phyloP scores from a whole-genome alignment of 202 grass and related monocot genomes.

The Setaria viridis region DNA sequence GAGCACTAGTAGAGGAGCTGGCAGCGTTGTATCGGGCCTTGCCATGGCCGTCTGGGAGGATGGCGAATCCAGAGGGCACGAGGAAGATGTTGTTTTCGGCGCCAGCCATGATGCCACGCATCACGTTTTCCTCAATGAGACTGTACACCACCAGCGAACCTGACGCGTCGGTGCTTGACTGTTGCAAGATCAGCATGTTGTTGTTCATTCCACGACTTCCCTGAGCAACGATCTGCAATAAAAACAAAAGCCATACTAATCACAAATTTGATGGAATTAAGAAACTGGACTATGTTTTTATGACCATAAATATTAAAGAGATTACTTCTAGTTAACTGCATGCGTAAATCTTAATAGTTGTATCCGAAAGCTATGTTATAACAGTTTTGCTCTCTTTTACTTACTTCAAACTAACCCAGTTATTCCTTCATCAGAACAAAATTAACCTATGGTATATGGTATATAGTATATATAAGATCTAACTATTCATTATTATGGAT shows the following conservation, averaged over 20 bases:
- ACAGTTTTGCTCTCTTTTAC: neutral
- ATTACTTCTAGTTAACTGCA: conserved; percentile 4
- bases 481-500: too few relatives aligned
- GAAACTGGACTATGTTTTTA: neutral
- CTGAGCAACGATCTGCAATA: conserved; percentile 11
- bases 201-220: conserved; percentile 18
- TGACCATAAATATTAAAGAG: neutral
- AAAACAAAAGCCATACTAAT: too few relatives aligned
- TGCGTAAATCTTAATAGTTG: neutral
- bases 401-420: too few relatives aligned
- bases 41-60: conserved; percentile 62
- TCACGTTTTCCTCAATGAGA: conserved; percentile 34
- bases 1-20: neutral
- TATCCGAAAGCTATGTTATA: neutral
- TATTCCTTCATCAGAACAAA: neutral
- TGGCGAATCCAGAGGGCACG: conserved; percentile 73
- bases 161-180: conserved; percentile 47
- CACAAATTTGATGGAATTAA: neutral
- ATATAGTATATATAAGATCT: too few relatives aligned
- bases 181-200: conserved; percentile 64
- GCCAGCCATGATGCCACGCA: conserved; percentile 60
- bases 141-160: conserved; percentile 61
- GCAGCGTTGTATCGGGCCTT: neutral
- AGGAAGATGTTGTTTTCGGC: conserved; percentile 32
- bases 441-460: neutral